A percentile compares a stretch with the other conserved stretches of the same genome.
Evolutionary conservation across 176 grass and related monocot genomes (phyloP).

Genomic region (Oryza punctata): DNA sequence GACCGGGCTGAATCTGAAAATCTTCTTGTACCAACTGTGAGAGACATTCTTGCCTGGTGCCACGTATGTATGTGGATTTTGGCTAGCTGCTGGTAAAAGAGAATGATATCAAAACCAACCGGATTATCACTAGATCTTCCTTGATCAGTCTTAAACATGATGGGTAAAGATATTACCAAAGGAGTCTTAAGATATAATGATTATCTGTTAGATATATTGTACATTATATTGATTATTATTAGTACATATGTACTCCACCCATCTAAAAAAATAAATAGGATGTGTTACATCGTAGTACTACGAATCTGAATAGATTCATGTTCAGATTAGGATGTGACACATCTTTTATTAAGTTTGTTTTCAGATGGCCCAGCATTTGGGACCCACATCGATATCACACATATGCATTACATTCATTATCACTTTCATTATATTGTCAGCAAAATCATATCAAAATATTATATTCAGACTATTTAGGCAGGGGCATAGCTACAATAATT

Average conservation of each 20-base stretch:
- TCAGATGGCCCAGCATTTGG: background rate
- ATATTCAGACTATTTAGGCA: background rate
- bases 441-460: background rate
- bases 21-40: background rate
- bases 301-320: too few species aligned
- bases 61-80: background rate
- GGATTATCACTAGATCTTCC: background rate
- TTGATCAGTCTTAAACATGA: too few species aligned
- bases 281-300: too few species aligned
- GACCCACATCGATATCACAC: background rate
- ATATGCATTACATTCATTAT: background rate
- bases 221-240: too few species aligned
- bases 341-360: too few species aligned
- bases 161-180: too few species aligned
- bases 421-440: background rate
- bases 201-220: too few species aligned
- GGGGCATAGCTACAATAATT: too few species aligned
- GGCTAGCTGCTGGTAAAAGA: background rate
- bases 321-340: too few species aligned
- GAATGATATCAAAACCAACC: background rate
- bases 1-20: background rate
- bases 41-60: background rate
- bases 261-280: too few species aligned
- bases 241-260: too few species aligned
- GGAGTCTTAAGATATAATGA: too few species aligned